Evolutionary conservation across 2,329 filamentous ascomycete genomes (phyloP), one percentile per base, ranked within the genome.

Genomic region (Colletotrichum limetticola): DNA sequence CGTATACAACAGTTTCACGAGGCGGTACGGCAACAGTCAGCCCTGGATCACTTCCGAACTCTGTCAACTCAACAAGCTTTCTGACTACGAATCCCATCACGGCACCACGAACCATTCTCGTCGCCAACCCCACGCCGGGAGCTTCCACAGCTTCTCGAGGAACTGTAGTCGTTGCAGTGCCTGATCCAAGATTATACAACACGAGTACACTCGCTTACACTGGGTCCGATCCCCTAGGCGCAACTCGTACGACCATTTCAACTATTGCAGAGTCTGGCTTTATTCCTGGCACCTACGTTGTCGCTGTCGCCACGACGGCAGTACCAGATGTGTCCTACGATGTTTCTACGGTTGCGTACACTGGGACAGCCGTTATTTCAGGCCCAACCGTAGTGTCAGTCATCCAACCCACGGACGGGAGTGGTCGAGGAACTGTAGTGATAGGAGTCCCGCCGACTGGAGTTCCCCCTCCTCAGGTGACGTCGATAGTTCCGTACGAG

Each of bases 381-480:
- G 30, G 30, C 6, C 71, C 68, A 5, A 70, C 49, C 2, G 67
- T 65, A 12, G 49, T 75, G 2, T 67, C 59, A 5, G 74, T 72
- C 22, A 68, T 76, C 4, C 57, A 68, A 0, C 68, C 69, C 1
- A 49, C 35, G 3, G 19, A 49, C 1, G 73, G 70, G 1, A 70
- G 52, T 5, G 57, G n/a, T 2, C 28, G 59, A 7, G 74, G 74
- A 4, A 72, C 74, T 1, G 66, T 76, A 0, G 37, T 75, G 6
- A 62, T 76, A 19, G 63, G 32, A 2, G 32, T 72, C 4, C 70
- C 70, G 6, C 26, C 59, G 11, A 59, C 53, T 2, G 61, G 66
- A 3, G 26, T 66, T 26, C 71, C 68, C 9, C 73, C 61, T 16
- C 71, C 63, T 14, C 74, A 60, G 52, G 64, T 67, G 30, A 74